Evolutionary conservation across 441 rosid genomes (phyloP).

Genomic region (Cnidoscolus chayamansa): DNA sequence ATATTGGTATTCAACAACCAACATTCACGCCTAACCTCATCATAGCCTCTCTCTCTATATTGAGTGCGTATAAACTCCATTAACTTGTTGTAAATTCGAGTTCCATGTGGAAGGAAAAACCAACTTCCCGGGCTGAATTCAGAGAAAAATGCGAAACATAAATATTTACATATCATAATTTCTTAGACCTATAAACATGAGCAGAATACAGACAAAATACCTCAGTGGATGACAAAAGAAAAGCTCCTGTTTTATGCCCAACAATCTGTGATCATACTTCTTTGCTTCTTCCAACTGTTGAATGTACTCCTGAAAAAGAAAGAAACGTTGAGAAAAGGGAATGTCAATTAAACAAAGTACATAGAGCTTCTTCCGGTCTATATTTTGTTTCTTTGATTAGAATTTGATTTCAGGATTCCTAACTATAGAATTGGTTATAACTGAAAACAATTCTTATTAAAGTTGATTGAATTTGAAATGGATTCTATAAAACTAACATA

Average conservation of each 20-base stretch:
- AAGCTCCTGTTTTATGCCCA: conserved; percentile 92
- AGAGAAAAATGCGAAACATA: conserved; percentile 22
- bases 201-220: conserved; percentile 29
- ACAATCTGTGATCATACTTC: conserved; percentile 83
- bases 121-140: conserved; percentile 92
- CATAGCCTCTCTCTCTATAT: conserved; percentile 85
- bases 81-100: conserved; percentile 83
- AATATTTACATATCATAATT: conserved; percentile 6
- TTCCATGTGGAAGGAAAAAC: conserved; percentile 94
- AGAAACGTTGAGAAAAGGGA: background rate
- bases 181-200: conserved; percentile 11
- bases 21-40: conserved; percentile 53
- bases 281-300: conserved; percentile 76
- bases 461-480: too few species aligned
- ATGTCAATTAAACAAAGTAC: background rate
- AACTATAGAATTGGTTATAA: too few species aligned
- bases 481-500: too few species aligned
- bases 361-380: background rate
- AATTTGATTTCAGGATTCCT: too few species aligned
- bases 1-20: conserved; percentile 19
- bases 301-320: conserved; percentile 61
- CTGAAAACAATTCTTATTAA: too few species aligned
- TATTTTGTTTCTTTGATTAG: too few species aligned
- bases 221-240: conserved; percentile 89
- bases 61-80: conserved; percentile 69